Percentiles rank a stretch among this genome's conserved stretches.
These are phyloP conservation scores for Penicillium bovifimosum DNA, from an alignment of 495 filamentous ascomycete genomes.

Conservation along the genomic window DNA sequence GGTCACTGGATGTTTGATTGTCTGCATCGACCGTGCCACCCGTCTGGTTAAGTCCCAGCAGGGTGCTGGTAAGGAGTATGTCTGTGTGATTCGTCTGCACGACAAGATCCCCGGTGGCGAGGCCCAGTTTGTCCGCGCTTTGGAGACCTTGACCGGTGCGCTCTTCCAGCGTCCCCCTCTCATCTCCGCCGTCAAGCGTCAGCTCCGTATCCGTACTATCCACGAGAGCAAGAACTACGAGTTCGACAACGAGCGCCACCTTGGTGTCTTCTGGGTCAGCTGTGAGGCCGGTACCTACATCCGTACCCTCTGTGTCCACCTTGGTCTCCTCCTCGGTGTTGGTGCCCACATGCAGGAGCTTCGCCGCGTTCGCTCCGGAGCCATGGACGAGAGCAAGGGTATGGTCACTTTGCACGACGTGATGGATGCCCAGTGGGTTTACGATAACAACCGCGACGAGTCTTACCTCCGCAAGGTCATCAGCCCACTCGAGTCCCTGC, in stretches of 20 bases:
- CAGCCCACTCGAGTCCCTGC: constrained; percentile 80
- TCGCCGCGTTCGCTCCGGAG: constrained; percentile 84
- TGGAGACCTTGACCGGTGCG: constrained; percentile 91
- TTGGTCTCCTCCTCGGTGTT: constrained; percentile 86
- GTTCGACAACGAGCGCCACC: constrained; percentile 94
- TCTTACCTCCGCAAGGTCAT: constrained; percentile 82
- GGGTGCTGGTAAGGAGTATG: constrained; percentile 88
- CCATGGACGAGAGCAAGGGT: constrained; percentile 82
- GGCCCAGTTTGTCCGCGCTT: constrained; percentile 79
- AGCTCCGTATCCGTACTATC: constrained; percentile 94
- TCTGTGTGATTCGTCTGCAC: constrained; percentile 84
- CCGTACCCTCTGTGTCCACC: constrained; percentile 92
- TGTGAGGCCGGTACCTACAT: constrained; percentile 99
- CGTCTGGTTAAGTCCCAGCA: constrained; percentile 97
- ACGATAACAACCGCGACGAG: constrained; percentile 89
- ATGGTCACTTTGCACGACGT: constrained; percentile 96
- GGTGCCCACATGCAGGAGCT: constrained; percentile 99
- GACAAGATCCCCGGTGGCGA: constrained; percentile 88
- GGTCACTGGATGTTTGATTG: constrained; percentile 90
- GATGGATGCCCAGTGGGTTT: constrained; percentile 87
- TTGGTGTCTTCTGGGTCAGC: constrained; percentile 99
- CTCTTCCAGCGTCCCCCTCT: constrained; percentile 95
- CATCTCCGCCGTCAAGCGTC: constrained; percentile 97
- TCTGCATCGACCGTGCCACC: constrained; percentile 92
- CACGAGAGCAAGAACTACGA: constrained; percentile 92